Base-by-base conservation (phyloP, 768 basidiomycete genomes). In the Coprinellus micaceus region DNA sequence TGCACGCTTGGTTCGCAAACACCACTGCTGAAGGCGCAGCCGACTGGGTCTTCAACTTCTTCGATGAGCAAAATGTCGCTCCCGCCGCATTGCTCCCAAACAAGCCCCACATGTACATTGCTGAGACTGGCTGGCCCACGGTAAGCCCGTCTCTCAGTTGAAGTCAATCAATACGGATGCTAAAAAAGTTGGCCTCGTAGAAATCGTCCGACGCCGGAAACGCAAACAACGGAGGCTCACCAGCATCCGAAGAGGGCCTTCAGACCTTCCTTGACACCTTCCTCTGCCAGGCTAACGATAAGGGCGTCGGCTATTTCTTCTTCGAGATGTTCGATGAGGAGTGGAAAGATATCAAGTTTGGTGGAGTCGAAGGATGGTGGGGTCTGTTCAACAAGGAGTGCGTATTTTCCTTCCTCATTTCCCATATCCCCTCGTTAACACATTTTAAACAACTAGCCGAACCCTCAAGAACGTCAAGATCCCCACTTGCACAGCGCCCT, bases 1-100 rank as follows among this genome's bases (percentile, higher is more conserved):
- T 94, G n/a, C 94, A 96, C 67, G 85, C 94, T 6, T 94, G 91
- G 92, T 98, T 97, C 71, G 95, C 89, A 13, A 84, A 86, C 59
- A 81, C 85, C 22, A 78, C 83, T 2, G 82, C 88, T 21, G 71
- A 82, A 12, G 69, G 77, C n/a, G 91, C 94, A 1, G 86, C 95
- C 1, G 76, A 62, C 6, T 99, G 96, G 96, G 94, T 93, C 2
- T 76, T 71, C 39, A 63, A 78, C 0, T 98, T 91, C 77, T 97
- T 94, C 73, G 64, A 88, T 45, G 72, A 81, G 24, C 83, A 75
- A 10, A 85, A 95, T 62, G 82, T 90, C 13, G 64, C 64, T 15
- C 73, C 77, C 19, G 88, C 91, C 3, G 61, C 76, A 10, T 60
- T 67, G 1, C 73, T 89, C 28, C 45, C 83, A 11, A 96, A 95